Evolutionary conservation across 306 rosid genomes (phyloP).

Genomic region (Hippophae rhamnoides): DNA sequence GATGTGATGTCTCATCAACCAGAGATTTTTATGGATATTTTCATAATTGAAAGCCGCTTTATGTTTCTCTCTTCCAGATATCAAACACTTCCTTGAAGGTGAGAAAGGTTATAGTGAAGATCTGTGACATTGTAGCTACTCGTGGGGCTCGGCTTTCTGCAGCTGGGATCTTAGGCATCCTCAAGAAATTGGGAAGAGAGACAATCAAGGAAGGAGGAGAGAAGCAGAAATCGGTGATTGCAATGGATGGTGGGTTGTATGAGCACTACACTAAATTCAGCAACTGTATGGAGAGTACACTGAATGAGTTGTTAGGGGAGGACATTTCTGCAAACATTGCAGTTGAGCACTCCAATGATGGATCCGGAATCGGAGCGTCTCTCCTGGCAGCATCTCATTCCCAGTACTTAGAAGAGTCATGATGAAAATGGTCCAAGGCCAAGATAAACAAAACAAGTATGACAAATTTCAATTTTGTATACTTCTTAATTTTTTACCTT

Average conservation of each 20-base stretch:
- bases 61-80: slow-evolving; percentile 35
- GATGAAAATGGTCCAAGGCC: slow-evolving; percentile 14
- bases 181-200: slow-evolving; percentile 87
- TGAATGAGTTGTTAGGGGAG: slow-evolving; percentile 74
- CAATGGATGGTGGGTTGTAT: slow-evolving; percentile 86
- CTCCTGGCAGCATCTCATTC: slow-evolving; percentile 95
- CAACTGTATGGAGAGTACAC: slow-evolving; percentile 58
- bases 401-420: slow-evolving; percentile 58
- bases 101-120: slow-evolving; percentile 50
- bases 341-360: slow-evolving; percentile 65
- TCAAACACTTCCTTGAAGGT: slow-evolving; percentile 54
- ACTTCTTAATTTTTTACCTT: too few species aligned
- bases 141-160: slow-evolving; percentile 89
- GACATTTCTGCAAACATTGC: slow-evolving; percentile 45
- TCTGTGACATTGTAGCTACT: slow-evolving; percentile 69
- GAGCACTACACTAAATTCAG: slow-evolving; percentile 81
- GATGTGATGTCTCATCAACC: too few species aligned
- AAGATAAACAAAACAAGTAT: slow-evolving; percentile 24
- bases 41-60: not conserved
- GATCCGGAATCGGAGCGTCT: slow-evolving; percentile 94
- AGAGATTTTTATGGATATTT: not conserved
- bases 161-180: slow-evolving; percentile 69
- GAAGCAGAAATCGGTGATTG: slow-evolving; percentile 66
- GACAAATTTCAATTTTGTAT: not conserved
- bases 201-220: slow-evolving; percentile 39